Evolutionary conservation across 176 grass and related monocot species (phyloP).

Genomic region (Avena atlantica): DNA sequence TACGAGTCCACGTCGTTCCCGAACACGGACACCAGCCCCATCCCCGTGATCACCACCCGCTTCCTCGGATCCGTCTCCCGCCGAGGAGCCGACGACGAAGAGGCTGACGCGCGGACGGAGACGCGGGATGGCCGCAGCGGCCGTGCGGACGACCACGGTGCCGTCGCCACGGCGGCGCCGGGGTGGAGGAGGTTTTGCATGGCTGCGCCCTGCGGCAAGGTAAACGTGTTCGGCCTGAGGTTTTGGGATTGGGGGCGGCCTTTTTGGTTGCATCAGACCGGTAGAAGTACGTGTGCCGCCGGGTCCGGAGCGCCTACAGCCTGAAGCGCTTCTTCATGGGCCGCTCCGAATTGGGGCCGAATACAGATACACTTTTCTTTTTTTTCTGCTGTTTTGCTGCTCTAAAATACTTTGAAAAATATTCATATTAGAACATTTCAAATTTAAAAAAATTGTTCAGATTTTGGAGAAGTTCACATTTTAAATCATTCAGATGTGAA

Average conservation of each 20-base stretch:
- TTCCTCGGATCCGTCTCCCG: not conserved
- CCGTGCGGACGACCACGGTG: not conserved
- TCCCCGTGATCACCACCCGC: conserved; percentile 10
- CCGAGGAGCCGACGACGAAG: not conserved
- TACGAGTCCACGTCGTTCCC: not conserved
- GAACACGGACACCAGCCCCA: not conserved
- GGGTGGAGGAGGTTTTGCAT: not conserved
- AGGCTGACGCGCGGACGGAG: not conserved
- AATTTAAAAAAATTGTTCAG: no score
- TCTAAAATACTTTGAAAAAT: no score
- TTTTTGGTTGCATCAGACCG: no score
- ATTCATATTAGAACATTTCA: no score
- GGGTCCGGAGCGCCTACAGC: no score
- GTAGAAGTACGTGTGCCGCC: no score
- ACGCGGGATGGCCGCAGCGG: not conserved
- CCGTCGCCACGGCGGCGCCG: not conserved
- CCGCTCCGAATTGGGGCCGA: no score
- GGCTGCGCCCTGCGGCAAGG: not conserved
- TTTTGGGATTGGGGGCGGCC: not conserved
- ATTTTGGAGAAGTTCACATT: no score
- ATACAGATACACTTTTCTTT: no score
- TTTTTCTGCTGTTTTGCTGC: no score
- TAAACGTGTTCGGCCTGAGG: not conserved
- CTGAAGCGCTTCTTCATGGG: no score
- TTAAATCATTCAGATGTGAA: no score